Evolutionary conservation across 805 yeast species (phyloP).

Genomic region (Suhomyces prunicola): DNA sequence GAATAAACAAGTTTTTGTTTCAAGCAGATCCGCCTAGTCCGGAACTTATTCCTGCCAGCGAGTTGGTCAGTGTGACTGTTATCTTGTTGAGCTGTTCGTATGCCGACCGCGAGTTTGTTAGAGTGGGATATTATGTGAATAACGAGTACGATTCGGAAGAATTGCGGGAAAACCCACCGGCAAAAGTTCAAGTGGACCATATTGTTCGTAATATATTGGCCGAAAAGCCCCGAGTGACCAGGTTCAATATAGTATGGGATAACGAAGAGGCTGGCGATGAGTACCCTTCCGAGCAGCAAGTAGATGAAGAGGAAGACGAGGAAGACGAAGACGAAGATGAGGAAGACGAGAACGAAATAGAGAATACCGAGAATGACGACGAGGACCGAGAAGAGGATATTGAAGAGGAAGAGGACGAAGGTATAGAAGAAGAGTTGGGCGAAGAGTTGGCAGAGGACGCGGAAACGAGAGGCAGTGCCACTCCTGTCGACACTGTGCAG

Average conservation of each 20-base stretch:
- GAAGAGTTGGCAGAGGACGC: constrained; percentile 10
- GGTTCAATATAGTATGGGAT: constrained; percentile 97
- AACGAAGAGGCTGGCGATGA: constrained; percentile 64
- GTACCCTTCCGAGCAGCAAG: constrained; percentile 69
- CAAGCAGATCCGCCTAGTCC: constrained; percentile 97
- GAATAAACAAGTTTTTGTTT: constrained; percentile 87
- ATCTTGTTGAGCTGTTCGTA: constrained; percentile 90
- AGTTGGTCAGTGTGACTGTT: constrained; percentile 92
- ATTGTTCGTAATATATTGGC: constrained; percentile 93
- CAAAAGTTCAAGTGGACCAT: constrained; percentile 88
- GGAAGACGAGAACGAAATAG: constrained; percentile 19
- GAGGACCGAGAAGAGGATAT: constrained; percentile 11
- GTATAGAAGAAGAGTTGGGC: constrained; percentile 20
- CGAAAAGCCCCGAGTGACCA: constrained; percentile 95
- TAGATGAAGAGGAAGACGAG: constrained; percentile 46
- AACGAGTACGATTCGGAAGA: constrained; percentile 96
- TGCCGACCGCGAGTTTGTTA: constrained; percentile 88
- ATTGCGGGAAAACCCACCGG: constrained; percentile 88
- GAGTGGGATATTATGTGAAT: constrained; percentile 97
- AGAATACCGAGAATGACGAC: constrained; percentile 14
- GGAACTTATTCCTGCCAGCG: constrained; percentile 93
- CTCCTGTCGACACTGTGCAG: constrained; percentile 11
- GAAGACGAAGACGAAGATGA: constrained; percentile 29
- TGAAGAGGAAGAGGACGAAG: constrained; percentile 27
- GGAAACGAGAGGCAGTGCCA: constrained; percentile 13